Evolutionary conservation across 2,329 filamentous ascomycete genomes (phyloP).

Genomic region (Colletotrichum sp.): DNA sequence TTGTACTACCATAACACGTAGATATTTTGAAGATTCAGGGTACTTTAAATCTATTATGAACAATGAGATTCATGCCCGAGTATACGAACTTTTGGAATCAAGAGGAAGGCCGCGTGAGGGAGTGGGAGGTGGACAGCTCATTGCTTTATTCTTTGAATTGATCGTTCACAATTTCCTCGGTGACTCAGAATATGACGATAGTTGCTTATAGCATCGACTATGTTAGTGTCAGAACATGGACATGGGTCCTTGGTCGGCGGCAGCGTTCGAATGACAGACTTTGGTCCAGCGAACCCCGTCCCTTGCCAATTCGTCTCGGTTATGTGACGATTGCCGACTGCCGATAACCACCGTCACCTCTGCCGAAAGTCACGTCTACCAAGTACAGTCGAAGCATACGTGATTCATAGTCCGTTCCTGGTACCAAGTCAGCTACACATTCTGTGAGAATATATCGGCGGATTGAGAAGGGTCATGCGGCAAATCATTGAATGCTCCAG

Average conservation of each 20-base stretch:
- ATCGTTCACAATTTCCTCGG: not conserved
- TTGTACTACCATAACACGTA: rapidly evolving
- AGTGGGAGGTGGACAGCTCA: not conserved
- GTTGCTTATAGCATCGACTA: not conserved
- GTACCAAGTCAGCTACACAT: not conserved
- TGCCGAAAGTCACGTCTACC: not conserved
- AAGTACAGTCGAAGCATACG: not conserved
- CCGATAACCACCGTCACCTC: not conserved
- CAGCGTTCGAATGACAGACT: not conserved
- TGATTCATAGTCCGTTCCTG: not conserved
- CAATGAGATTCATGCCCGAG: too few species aligned
- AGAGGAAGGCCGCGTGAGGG: not conserved
- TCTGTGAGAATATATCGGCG: not conserved
- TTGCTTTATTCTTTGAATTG: not conserved
- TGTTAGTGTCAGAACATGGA: not conserved
- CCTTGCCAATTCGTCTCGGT: not conserved
- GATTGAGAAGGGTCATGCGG: not conserved
- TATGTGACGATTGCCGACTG: not conserved
- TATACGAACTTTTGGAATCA: not conserved
- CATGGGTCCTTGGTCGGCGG: not conserved
- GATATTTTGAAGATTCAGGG: not conserved
- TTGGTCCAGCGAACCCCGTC: not conserved
- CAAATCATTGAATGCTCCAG: not conserved
- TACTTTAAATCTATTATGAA: not conserved
- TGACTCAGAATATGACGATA: not conserved